Conservation (phyloP, 2,329 filamentous ascomycete genomes). For the Apiospora koreana region DNA sequence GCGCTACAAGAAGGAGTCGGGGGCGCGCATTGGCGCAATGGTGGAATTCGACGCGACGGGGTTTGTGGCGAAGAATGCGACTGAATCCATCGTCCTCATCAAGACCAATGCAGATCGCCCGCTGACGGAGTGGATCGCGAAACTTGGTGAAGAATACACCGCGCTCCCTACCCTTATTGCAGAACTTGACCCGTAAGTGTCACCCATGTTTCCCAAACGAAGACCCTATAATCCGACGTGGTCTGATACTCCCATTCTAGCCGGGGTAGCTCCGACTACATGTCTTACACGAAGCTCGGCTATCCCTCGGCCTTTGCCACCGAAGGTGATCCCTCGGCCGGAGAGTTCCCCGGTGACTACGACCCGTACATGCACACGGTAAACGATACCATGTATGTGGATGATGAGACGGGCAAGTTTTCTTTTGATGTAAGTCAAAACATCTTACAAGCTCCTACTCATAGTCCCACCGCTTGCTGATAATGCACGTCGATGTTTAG, state of each 20-base stretch:
- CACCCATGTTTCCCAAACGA: not conserved
- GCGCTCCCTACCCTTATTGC: constrained; percentile 37
- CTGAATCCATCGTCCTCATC: constrained; percentile 41
- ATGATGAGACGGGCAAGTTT: constrained; percentile 39
- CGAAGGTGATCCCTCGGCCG: constrained; percentile 37
- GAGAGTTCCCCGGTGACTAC: constrained; percentile 34
- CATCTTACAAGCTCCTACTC: not conserved
- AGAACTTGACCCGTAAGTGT: constrained; percentile 30
- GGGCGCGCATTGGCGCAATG: constrained; percentile 70
- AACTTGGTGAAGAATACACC: constrained; percentile 38
- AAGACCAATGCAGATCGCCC: constrained; percentile 37
- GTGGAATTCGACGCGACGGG: constrained; percentile 57
- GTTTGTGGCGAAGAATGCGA: constrained; percentile 37
- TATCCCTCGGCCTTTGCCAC: constrained; percentile 40
- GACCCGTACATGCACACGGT: constrained; percentile 39
- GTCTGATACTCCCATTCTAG: constrained; percentile 17
- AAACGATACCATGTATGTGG: constrained; percentile 38
- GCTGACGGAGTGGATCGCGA: constrained; percentile 37
- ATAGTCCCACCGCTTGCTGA: not conserved
- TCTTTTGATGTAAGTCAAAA: constrained; percentile 36
- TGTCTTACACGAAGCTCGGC: constrained; percentile 41
- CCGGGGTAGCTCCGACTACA: constrained; percentile 42
- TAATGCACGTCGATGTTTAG: constrained; percentile 17
- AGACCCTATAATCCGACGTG: not conserved
- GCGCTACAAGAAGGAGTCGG: constrained; percentile 62